phyloP scores from a whole-genome alignment of 306 rosid species.

The Benincasa hispida region DNA sequence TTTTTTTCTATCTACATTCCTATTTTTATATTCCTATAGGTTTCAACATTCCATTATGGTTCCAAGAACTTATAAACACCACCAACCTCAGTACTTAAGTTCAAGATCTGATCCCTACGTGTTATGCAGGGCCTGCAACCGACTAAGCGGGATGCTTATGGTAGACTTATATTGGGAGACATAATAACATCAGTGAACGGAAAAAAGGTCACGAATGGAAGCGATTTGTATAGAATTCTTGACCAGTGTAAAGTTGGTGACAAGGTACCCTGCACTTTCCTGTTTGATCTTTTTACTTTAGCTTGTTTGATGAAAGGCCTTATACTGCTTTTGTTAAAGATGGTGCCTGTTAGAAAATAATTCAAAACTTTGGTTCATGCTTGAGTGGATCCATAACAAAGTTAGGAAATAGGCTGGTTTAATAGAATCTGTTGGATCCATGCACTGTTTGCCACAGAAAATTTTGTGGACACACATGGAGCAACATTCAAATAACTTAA shows the following conservation, averaged over 20 bases:
- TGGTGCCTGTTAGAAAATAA: not conserved
- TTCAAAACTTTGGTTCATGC: not conserved
- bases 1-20: not conserved
- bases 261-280: constrained; percentile 33
- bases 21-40: not conserved
- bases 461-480: not conserved
- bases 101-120: constrained; percentile 4
- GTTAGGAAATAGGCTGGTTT: not conserved
- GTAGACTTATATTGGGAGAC: constrained; percentile 93
- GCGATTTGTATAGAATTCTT: constrained; percentile 94
- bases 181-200: constrained; percentile 88
- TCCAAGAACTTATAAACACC: not conserved
- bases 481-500: not conserved
- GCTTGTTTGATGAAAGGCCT: not conserved
- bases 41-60: not conserved
- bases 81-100: not conserved
- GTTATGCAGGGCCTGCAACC: constrained; percentile 62
- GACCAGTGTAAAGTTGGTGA: constrained; percentile 98
- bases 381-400: not conserved
- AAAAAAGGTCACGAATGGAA: constrained; percentile 67
- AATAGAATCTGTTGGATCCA: not conserved
- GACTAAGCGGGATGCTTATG: constrained; percentile 87
- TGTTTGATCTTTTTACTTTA: not conserved
- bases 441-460: not conserved
- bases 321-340: not conserved